Percentiles rank a stretch among this genome's conserved stretches.
These are phyloP conservation scores for Xerophyta viscosa DNA, from an alignment of 106 monocot genomes.

Conservation along the genomic window DNA sequence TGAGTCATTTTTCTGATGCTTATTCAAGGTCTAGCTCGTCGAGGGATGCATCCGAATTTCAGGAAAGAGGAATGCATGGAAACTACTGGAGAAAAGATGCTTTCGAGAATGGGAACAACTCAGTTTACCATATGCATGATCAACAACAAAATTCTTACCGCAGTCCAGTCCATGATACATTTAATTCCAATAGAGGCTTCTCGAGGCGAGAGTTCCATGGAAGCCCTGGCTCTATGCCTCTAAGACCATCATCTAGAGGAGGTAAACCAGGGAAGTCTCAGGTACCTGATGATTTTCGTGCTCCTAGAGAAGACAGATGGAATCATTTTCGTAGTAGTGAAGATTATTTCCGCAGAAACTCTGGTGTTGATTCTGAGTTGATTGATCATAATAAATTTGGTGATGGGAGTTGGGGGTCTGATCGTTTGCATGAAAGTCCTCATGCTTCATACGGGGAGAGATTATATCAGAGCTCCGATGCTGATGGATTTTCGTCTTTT, in stretches of 20 bases:
- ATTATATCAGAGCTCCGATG: slow-evolving; percentile 37
- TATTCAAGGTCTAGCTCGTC: slow-evolving; percentile 26
- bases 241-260: slow-evolving; percentile 38
- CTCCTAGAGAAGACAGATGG: slow-evolving; percentile 42
- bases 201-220: slow-evolving; percentile 33
- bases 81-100: slow-evolving; percentile 34
- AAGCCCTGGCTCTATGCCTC: slow-evolving; percentile 11
- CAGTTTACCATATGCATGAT: slow-evolving; percentile 15
- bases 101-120: slow-evolving; percentile 22
- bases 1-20: slow-evolving; percentile 32
- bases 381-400: slow-evolving; percentile 50
- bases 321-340: slow-evolving; percentile 16
- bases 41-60: slow-evolving; percentile 26
- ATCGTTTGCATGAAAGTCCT: slow-evolving; percentile 27
- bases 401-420: slow-evolving; percentile 43
- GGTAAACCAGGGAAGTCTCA: slow-evolving; percentile 23
- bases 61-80: slow-evolving; percentile 33
- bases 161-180: slow-evolving; percentile 36
- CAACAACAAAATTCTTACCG: slow-evolving; percentile 27
- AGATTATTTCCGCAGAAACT: slow-evolving; percentile 33
- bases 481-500: slow-evolving; percentile 46
- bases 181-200: slow-evolving; percentile 24
- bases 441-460: slow-evolving; percentile 33
- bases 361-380: slow-evolving; percentile 42
- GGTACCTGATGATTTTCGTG: slow-evolving; percentile 18